Evolutionary conservation across 2,329 filamentous ascomycete species (phyloP).

Genomic region (Clonostachys solani): DNA sequence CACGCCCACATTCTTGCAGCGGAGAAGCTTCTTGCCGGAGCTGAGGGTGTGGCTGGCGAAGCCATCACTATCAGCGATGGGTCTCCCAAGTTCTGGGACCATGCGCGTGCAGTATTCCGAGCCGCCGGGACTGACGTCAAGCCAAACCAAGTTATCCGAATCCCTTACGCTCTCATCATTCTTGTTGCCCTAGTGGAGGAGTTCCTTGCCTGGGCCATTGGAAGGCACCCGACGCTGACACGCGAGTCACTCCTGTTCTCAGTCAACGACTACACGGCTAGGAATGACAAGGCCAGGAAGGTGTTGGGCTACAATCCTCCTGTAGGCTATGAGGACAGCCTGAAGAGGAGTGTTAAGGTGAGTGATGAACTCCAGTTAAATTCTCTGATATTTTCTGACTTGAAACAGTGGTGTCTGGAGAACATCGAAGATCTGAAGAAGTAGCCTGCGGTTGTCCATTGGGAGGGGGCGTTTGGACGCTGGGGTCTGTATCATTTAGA

Average conservation of each 20-base stretch:
- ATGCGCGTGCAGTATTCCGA: conserved; percentile 73
- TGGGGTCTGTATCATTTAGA: too few relatives aligned
- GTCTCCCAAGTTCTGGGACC: conserved; percentile 85
- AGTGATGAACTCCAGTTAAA: too few relatives aligned
- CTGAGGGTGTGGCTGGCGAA: conserved; percentile 74
- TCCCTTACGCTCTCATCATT: too few relatives aligned
- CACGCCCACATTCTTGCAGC: conserved; percentile 83
- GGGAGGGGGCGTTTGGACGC: too few relatives aligned
- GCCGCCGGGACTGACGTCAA: conserved; percentile 44
- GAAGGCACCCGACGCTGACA: conserved; percentile 65
- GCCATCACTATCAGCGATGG: conserved; percentile 91
- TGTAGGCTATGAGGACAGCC: too few relatives aligned
- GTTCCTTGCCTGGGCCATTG: conserved; percentile 47
- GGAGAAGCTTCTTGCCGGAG: conserved; percentile 62
- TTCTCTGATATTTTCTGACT: too few relatives aligned
- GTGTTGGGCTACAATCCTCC: conserved; percentile 63
- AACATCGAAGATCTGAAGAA: too few relatives aligned
- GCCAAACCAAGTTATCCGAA: conserved; percentile 51
- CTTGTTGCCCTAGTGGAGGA: conserved; percentile 36
- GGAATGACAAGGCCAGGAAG: conserved; percentile 69
- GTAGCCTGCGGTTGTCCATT: too few relatives aligned
- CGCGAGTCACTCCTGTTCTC: conserved; percentile 61
- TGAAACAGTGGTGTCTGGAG: too few relatives aligned
- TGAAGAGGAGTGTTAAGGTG: too few relatives aligned
- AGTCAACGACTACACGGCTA: conserved; percentile 12